phyloP scores from a whole-genome alignment of 345 rosid species.

The Citrus sp. region DNA sequence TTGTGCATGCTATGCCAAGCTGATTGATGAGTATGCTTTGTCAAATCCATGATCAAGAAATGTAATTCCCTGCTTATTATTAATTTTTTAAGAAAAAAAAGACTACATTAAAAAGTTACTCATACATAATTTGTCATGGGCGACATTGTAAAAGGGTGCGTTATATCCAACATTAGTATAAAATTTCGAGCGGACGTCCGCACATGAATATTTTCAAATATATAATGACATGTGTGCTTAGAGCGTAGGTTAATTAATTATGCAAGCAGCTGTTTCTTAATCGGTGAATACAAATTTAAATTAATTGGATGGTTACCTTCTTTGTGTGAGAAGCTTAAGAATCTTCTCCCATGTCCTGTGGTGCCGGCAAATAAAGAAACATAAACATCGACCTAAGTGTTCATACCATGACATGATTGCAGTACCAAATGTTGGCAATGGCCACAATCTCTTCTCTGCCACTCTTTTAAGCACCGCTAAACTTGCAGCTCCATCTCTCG shows the following conservation, averaged over 20 bases:
- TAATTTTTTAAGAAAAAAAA: too few species aligned
- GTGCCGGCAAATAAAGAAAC: constrained; percentile 55
- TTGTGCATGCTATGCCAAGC: constrained; percentile 83
- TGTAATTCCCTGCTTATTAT: constrained; percentile 37
- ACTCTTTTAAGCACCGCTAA: constrained; percentile 41
- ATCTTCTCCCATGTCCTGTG: constrained; percentile 68
- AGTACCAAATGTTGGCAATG: constrained; percentile 47
- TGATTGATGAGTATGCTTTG: constrained; percentile 75
- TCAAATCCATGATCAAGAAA: constrained; percentile 35
- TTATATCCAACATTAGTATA: too few species aligned
- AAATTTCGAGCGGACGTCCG: too few species aligned
- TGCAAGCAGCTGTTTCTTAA: too few species aligned
- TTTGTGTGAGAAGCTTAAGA: constrained; percentile 50
- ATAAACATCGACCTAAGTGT: constrained; percentile 60
- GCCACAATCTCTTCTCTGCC: constrained; percentile 73
- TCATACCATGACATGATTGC: constrained; percentile 81
- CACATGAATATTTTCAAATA: too few species aligned
- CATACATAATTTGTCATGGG: too few species aligned
- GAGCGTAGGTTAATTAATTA: too few species aligned
- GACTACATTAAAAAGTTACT: too few species aligned
- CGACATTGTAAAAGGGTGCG: too few species aligned
- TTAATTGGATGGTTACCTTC: constrained; percentile 33
- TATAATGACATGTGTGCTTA: too few species aligned
- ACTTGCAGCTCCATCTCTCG: constrained; percentile 38
- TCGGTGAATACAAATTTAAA: too few species aligned